Base-by-base conservation (phyloP, 2,329 filamentous ascomycete species). In the Aurifilum marmelostoma region DNA sequence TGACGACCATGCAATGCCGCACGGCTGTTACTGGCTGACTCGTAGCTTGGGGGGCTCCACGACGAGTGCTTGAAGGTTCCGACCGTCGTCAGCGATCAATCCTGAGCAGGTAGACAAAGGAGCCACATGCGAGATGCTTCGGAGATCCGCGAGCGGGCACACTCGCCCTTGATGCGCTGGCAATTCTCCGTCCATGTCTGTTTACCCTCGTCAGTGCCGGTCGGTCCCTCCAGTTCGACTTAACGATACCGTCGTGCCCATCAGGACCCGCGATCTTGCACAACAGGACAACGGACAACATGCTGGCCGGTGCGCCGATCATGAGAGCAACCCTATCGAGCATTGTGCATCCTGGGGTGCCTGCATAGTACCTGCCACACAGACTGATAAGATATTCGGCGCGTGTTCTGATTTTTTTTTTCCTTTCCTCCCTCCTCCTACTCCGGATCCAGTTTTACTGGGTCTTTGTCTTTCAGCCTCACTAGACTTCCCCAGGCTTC, bases 391-490 rank as follows among this genome's bases (percentile, higher is more conserved):
- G 52, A 56, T 56, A 56, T 56, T 18, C 52, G 14, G 24, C 27
- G 52, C 52, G 14, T 56, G 3, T 56, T 56, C 37, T 14, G 39
- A 16, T 62, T 37, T 16, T 43, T 47, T 50, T 63, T 21, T 27
- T 3, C 34, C 7, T 63, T 63, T 6, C 24, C 34, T 11, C n/a
- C n/a, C n/a, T n/a, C n/a, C n/a, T n/a, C n/a, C n/a, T n/a, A n/a
- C n/a, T 63, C 50, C 12, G 39, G 27, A 12, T 63, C 37, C 39
- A 47, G 27, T 63, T 63, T 50, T 43, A 65, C 67, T 65, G 67
- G 62, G 27, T 32, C 54, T n/a, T n/a, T 27, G 59, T 50, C 29
- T 39, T 69, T 71, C 64, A 69, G 69, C 69, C 69, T 68, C 69
- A 69, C 66, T n/a, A 52, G 27, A 37, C 37, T 18, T 56, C 34